Base-by-base conservation (phyloP, 2,329 filamentous ascomycete genomes). In the Emericellopsis cladophorae region DNA sequence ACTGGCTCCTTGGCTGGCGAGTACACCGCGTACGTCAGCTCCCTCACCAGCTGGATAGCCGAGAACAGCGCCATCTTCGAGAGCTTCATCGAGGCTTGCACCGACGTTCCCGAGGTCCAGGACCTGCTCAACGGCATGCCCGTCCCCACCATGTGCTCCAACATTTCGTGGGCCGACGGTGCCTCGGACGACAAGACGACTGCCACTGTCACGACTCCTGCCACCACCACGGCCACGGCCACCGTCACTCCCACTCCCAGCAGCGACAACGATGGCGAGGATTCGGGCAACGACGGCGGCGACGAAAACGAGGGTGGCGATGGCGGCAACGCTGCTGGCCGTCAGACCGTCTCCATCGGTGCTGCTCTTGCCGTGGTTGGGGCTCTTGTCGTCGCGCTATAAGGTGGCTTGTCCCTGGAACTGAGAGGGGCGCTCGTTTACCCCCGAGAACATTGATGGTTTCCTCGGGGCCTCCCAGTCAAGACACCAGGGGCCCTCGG, bases 1-100 rank as follows among this genome's bases (percentile, higher is more conserved):
- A 57, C 54, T 7, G 54, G 54, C 7, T 46, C 49, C 15, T 31
- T 54, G 38, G 51, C 50, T 15, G 44, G 45, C 1, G 54, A 53
- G 15, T 56, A 51, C 45, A 47, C 50, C 2, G 51, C 48, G 4
- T 57, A 48, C 26, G 46, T 44, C 14, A 43, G 43, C 7, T 38
- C 43, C 9, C 41, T 53, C 8, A 44, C 48, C 11, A 50, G 47
- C 37, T 57, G 52, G 51, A 48, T 51, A 29, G 33, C 37, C 0
- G 46, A 45, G 8, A 44, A 53, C 21, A 42, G 36, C 23, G 43
- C 40, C 3, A 49, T 45, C 1, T 29, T 54, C 15, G 45, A 44
- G 4, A 45, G 45, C 31, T 36, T 57, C 5, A 22, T 50, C 26
- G 41, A 48, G 1, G 54, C 53, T 8, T 57, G 54, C 42, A 53